These are phyloP conservation scores for Vigna nakashimae DNA, from an alignment of 306 rosid genomes.

Conservation along the genomic window DNA sequence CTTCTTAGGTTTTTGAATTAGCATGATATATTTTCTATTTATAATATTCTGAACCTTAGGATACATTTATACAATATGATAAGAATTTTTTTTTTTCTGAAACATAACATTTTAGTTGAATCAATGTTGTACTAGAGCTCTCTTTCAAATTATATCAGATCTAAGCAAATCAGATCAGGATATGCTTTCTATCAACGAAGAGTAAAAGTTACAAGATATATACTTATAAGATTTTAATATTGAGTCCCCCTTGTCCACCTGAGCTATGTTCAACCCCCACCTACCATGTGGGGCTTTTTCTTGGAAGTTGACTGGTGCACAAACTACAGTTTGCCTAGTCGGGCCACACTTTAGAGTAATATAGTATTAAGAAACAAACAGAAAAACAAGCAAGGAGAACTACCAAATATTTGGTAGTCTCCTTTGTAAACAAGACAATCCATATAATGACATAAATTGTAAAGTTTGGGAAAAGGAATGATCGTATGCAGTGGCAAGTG, in stretches of 20 bases:
- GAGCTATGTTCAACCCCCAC: not conserved
- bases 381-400: no score
- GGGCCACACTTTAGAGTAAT: no score
- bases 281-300: not conserved
- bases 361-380: no score
- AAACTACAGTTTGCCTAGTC: no score
- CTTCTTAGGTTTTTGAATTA: conserved; percentile 6
- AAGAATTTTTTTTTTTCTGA: not conserved
- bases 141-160: not conserved
- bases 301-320: no score
- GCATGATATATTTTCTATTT: not conserved
- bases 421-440: no score
- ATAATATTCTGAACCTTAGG: not conserved
- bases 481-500: no score
- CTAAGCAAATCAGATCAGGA: not conserved
- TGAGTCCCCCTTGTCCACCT: not conserved
- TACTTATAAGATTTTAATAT: not conserved
- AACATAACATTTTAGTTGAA: not conserved
- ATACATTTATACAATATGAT: not conserved
- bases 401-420: no score
- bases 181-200: not conserved
- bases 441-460: no score
- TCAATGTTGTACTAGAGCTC: not conserved
- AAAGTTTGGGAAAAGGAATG: no score
- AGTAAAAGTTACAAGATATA: not conserved